Evolutionary conservation across 1,139 yeast species (phyloP).

Genomic region (Citeromyces siamensis): DNA sequence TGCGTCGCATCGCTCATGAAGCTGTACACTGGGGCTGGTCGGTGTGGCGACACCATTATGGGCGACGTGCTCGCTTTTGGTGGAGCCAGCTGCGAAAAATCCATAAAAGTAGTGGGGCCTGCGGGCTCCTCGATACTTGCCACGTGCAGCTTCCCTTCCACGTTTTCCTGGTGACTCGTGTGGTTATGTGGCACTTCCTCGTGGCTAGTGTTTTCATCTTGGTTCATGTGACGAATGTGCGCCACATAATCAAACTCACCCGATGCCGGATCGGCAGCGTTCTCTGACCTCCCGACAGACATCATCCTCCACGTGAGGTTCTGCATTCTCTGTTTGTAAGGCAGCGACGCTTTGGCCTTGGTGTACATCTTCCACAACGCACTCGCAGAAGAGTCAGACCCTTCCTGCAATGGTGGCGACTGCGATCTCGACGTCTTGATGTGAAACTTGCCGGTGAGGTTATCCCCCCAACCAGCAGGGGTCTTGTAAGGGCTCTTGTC

Average conservation of each 20-base stretch:
- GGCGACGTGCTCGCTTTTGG: background rate
- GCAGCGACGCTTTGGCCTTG: constrained; percentile 65
- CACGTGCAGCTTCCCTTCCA: too few species aligned
- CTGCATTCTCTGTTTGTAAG: constrained; percentile 65
- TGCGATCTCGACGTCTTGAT: constrained; percentile 6
- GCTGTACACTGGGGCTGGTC: background rate
- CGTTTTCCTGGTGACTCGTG: too few species aligned
- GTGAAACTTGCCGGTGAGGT: constrained; percentile 1
- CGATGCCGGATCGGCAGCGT: constrained; percentile 24
- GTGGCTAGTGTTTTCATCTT: constrained; percentile 18
- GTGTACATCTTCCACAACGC: constrained; percentile 75
- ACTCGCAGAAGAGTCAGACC: constrained; percentile 31
- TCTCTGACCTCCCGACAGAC: constrained; percentile 31
- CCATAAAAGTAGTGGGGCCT: too few species aligned
- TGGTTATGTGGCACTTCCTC: too few species aligned
- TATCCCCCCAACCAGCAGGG: background rate
- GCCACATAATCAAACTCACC: constrained; percentile 58
- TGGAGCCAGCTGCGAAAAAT: too few species aligned
- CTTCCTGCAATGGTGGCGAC: constrained; percentile 12
- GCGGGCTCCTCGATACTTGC: too few species aligned
- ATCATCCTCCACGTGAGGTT: constrained; percentile 82
- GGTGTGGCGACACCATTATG: background rate
- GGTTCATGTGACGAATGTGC: constrained; percentile 47
- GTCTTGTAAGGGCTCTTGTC: background rate
- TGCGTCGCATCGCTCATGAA: background rate